Percentiles rank a stretch among this genome's conserved stretches.
Conservation (phyloP, 345 rosid species). For the Lumnitzera littorea region DNA sequence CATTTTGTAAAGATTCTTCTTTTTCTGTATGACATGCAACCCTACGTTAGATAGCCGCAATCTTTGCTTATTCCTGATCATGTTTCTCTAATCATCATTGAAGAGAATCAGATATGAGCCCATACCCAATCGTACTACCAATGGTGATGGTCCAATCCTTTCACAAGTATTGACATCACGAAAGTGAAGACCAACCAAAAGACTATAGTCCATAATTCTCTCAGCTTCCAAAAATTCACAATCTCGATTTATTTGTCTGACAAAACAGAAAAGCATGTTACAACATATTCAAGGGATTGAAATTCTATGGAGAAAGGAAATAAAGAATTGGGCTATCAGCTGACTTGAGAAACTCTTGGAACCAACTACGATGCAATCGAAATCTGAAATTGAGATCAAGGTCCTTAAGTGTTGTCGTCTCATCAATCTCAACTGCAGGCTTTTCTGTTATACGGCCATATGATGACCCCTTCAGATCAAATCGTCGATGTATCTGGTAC, state of each 20-base stretch:
- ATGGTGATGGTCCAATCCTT: constrained; percentile 89
- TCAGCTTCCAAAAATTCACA: constrained; percentile 90
- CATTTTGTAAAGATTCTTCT: constrained; percentile 70
- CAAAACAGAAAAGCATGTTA: not conserved
- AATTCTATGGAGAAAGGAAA: no score
- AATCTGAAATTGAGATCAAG: constrained; percentile 85
- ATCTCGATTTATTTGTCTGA: constrained; percentile 87
- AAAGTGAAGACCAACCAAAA: constrained; percentile 83
- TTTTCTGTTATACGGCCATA: constrained; percentile 90
- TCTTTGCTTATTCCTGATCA: not conserved
- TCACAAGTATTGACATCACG: constrained; percentile 58
- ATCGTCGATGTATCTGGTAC: constrained; percentile 83
- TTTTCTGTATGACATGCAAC: constrained; percentile 32
- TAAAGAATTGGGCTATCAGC: constrained; percentile 8
- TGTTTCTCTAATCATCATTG: not conserved
- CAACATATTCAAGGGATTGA: not conserved
- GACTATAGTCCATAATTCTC: constrained; percentile 92
- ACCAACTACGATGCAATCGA: constrained; percentile 80
- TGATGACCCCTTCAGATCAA: constrained; percentile 98
- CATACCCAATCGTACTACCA: constrained; percentile 74
- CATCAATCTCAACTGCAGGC: constrained; percentile 86
- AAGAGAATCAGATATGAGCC: not conserved
- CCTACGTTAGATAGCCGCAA: not conserved
- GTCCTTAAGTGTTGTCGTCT: constrained; percentile 91
- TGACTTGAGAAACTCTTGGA: constrained; percentile 75